Conservation (phyloP, 192 early-diverging fungal species). For the Linnemannia exigua region DNA sequence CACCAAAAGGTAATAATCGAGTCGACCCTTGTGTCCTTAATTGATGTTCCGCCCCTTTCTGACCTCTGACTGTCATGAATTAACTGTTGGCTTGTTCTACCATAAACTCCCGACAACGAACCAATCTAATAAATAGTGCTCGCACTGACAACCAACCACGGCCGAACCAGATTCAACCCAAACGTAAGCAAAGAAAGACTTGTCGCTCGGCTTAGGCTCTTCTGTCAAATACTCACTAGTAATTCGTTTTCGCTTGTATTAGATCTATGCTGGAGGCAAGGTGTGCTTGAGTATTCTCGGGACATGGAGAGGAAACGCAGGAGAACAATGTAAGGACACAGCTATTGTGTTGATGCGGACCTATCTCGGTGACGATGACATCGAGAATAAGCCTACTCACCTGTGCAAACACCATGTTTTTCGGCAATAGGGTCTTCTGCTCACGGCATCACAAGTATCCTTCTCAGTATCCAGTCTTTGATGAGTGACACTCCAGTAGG, state of each 20-base stretch:
- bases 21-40: background rate
- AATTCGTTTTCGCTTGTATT: background rate
- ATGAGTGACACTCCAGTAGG: slow-evolving; percentile 68
- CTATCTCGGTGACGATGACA: background rate
- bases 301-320: slow-evolving; percentile 69
- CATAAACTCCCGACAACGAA: background rate
- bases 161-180: slow-evolving; percentile 70
- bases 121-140: slow-evolving; percentile 49
- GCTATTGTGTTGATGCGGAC: background rate
- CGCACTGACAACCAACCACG: slow-evolving; percentile 68
- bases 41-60: background rate
- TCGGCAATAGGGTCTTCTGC: slow-evolving; percentile 60
- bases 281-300: slow-evolving; percentile 73
- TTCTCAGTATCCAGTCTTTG: slow-evolving; percentile 73
- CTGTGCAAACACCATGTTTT: background rate
- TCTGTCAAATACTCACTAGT: background rate
- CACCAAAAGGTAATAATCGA: slow-evolving; percentile 64
- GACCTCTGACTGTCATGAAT: background rate
- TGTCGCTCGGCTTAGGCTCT: background rate
- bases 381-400: background rate
- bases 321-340: slow-evolving; percentile 65
- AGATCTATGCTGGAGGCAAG: slow-evolving; percentile 65
- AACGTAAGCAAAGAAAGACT: slow-evolving; percentile 61
- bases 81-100: background rate
- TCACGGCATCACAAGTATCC: slow-evolving; percentile 70